phyloP scores from a whole-genome alignment of 371 early-diverging fungal species.

The Mucor circinelloides region DNA sequence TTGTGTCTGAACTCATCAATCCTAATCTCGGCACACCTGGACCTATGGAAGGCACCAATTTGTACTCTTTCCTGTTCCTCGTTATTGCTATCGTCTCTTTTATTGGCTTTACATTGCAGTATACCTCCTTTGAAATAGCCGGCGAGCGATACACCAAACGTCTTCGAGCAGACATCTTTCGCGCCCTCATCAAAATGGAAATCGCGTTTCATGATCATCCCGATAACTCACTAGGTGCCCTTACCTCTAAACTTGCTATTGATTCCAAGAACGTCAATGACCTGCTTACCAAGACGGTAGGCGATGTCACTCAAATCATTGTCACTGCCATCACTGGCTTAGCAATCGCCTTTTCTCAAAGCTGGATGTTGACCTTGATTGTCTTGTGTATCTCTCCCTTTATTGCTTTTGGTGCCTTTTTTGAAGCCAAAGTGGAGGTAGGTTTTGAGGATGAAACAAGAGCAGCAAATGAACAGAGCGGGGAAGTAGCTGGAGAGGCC shows the following conservation, averaged over 20 bases:
- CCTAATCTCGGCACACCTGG: slow-evolving; percentile 26
- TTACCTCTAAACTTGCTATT: slow-evolving; percentile 82
- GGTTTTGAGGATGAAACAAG: slow-evolving; percentile 64
- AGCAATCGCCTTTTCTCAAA: slow-evolving; percentile 50
- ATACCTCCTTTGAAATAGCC: slow-evolving; percentile 46
- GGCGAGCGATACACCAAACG: slow-evolving; percentile 66
- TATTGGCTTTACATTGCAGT: slow-evolving; percentile 44
- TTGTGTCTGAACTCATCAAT: slow-evolving; percentile 34
- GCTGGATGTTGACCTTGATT: slow-evolving; percentile 66
- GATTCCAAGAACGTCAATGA: slow-evolving; percentile 78
- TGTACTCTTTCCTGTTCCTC: slow-evolving; percentile 81
- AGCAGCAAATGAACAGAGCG: slow-evolving; percentile 70
- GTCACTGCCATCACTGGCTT: slow-evolving; percentile 49
- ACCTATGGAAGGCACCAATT: slow-evolving; percentile 57
- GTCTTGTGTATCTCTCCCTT: slow-evolving; percentile 58
- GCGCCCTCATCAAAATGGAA: slow-evolving; percentile 75
- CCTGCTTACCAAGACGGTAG: slow-evolving; percentile 69
- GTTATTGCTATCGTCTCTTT: slow-evolving; percentile 60
- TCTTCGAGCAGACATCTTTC: slow-evolving; percentile 61
- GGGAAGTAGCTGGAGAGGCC: slow-evolving; percentile 83
- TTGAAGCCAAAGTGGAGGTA: slow-evolving; percentile 45
- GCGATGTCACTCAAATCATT: slow-evolving; percentile 60
- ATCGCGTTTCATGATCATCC: slow-evolving; percentile 80
- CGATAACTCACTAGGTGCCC: slow-evolving; percentile 84
- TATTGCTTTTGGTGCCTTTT: slow-evolving; percentile 47